phyloP scores from a whole-genome alignment of 345 rosid species.

The Camelina laxa region DNA sequence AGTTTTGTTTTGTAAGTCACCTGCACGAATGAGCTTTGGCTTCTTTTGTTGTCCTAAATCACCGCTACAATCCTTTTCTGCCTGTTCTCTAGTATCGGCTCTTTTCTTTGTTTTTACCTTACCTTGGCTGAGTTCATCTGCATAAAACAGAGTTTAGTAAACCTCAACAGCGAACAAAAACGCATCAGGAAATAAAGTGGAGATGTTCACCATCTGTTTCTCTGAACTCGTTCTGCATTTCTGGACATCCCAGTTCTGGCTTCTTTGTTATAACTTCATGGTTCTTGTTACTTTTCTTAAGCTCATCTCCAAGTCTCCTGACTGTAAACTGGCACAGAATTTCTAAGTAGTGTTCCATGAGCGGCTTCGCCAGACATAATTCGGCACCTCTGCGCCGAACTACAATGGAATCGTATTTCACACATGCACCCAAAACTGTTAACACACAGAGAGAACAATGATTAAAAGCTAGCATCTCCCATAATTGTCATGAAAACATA shows the following conservation, averaged over 20 bases:
- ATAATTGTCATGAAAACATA: not conserved
- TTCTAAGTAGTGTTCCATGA: slow-evolving; percentile 40
- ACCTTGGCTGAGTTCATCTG: slow-evolving; percentile 1
- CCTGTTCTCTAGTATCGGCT: slow-evolving; percentile 13
- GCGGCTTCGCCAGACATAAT: slow-evolving; percentile 53
- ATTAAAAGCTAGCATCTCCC: slow-evolving; percentile 22
- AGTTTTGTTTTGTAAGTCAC: slow-evolving; percentile 50
- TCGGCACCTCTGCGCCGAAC: slow-evolving; percentile 56
- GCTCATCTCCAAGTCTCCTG: not conserved
- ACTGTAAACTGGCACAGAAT: slow-evolving; percentile 55
- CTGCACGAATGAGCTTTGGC: slow-evolving; percentile 53
- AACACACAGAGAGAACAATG: slow-evolving; percentile 9
- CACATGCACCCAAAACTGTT: slow-evolving; percentile 50
- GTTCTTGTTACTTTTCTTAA: not conserved
- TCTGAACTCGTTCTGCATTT: slow-evolving; percentile 4
- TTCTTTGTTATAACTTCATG: slow-evolving; percentile 7
- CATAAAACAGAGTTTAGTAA: slow-evolving; percentile 22
- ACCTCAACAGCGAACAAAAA: slow-evolving; percentile 20
- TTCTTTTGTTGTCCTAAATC: slow-evolving; percentile 40
- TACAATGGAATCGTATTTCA: slow-evolving; percentile 33
- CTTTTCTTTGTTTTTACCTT: slow-evolving; percentile 37
- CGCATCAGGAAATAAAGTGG: not conserved
- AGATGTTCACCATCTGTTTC: slow-evolving; percentile 16
- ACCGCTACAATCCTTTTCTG: not conserved
- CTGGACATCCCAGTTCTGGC: not conserved